Base-by-base conservation (phyloP, 208 protist species). In the Herpetomonas samuelpessoai region DNA sequence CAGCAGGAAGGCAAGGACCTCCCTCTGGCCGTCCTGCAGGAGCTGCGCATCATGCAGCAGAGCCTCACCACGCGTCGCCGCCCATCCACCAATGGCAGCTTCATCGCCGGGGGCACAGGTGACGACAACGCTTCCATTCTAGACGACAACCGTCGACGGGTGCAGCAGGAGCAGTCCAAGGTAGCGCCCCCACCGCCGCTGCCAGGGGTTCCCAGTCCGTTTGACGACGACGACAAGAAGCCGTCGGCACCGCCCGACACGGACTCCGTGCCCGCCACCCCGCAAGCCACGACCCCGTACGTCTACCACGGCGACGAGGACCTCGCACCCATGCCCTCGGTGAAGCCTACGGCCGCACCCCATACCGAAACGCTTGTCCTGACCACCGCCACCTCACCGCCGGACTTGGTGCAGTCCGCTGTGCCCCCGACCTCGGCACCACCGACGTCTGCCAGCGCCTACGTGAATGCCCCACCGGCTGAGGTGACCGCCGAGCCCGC, bases 1-100 rank as follows among this genome's bases (percentile, higher is more conserved):
- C 78, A 84, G 51, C 65, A 79, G 39, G 76, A 85, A 50, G 74
- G 69, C 7, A 76, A 70, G 41, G 65, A 74, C 53, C 63, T 91
- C 2, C 81, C 83, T 24, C 52, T 91, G 3, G 47, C 68, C 18
- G 79, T 79, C 47, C 57, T 85, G 46, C 48, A 65, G 26, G 72
- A 87, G 66, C 72, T 91, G 30, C 78, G 75, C 60, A 49, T 65
- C 30, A 38, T 91, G 65, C 79, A 87, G 29, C 46, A 62, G 24
- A 57, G 48, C 24, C 55, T 84, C 68, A 65, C 46, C 47, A 72
- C 24, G 49, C 62, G 25, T 28, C 28, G 30, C 14, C 53, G 21
- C 24, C 22, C 18, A 58, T 50, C 46, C 48, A 53, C 7, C 31
- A 24, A n/a, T 31, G 14, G 25, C 28, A 24, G 64, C 73, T 41